Base-by-base conservation (phyloP, 2,329 filamentous ascomycete genomes). In the Aschersonia sp. region DNA sequence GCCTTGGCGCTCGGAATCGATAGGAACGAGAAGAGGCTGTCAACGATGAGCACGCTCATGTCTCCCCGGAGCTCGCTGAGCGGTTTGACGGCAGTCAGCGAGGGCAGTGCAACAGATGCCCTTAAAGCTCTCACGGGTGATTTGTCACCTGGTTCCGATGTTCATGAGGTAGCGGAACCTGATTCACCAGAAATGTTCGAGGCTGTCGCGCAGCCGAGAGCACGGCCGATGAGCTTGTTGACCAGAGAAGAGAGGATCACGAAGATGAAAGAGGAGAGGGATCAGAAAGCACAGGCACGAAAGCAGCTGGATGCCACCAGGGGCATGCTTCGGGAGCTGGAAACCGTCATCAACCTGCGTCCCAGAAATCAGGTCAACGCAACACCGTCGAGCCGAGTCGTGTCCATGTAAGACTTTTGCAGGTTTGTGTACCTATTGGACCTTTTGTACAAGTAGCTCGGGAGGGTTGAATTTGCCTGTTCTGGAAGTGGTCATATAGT, bases 261-360 rank as follows among this genome's bases (percentile, higher is more conserved):
- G 42, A 90, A 85, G 64, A 88, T 96, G 71, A 83, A 85, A 56
- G 89, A 95, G 60, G 90, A 97, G 43, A 77, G 90, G 49, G 81
- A 80, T 47, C 78, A 78, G 52, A 85, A 86, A 59, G 83, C 84
- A 22, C 72, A 79, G 41, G 70, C 81, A 41, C 78, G 81, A 48
- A 85, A 89, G 56, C 83, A 84, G 58, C 71, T 79, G 43, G 87
- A 96, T 52, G 84, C 87, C 9, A 94, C 81, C 53, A 85, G 81
- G 42, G 87, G 84, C 56, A 95, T 98, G 87, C 75, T 98, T 53
- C 81, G 84, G 53, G 92, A 98, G 66, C 72, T 98, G 50, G 87
- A 96, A 68, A 90, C 86, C 54, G 79, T 98, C 51, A 94, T 97
- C 61, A 78, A 71, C 59, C 65, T 71, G 35, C 63, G 71, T 30